Evolutionary conservation across 78 protist genomes (phyloP), one percentile per base, ranked within the genome.

Genomic region (Creolimax fragrantissima): DNA sequence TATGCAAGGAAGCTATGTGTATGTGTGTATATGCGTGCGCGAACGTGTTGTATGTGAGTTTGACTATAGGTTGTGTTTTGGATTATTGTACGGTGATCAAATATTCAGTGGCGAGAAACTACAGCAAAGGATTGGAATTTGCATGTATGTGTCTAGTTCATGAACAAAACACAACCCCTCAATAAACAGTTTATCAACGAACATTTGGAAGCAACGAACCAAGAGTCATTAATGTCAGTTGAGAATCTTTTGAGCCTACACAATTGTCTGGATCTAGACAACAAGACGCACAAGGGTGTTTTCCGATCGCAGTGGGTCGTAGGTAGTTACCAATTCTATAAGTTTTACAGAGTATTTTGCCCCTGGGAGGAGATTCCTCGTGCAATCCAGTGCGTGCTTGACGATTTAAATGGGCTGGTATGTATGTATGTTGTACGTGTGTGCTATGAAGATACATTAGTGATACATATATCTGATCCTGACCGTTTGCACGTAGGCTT

Each of bases 321-420:
- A 32, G 92, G 92, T 4, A 91, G 92, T 47, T 91, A 41, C 86
- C 88, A 74, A 43, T 91, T 91, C 86, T 74, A 74, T 42, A 47
- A 91, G 88, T 91, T 91, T 36, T 91, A 91, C 92, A 43, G 92
- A 0, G 92, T 91, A 39, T 91, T 91, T 11, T n/a, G 45, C 35
- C 92, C 92, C 7, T 66, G 42, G 37, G 92, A 91, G 44, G 92
- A 91, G 41, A 35, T 91, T 24, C 89, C 86, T 32, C 36, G 58
- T 2, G 89, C 89, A 24, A 74, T 91, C 32, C 89, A 83, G 24
- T 58, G 4, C 32, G 85, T 91, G 43, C 2, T 47, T 37, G 47
- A 74, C 44, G 90, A 42, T 32, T 37, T 86, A 45, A 42, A 5
- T 41, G 17, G 42, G 2, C 42, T 35, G 86, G 86, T 83, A 24